Evolutionary conservation across 805 yeast genomes (phyloP).

Genomic region (Spathaspora girioi): DNA sequence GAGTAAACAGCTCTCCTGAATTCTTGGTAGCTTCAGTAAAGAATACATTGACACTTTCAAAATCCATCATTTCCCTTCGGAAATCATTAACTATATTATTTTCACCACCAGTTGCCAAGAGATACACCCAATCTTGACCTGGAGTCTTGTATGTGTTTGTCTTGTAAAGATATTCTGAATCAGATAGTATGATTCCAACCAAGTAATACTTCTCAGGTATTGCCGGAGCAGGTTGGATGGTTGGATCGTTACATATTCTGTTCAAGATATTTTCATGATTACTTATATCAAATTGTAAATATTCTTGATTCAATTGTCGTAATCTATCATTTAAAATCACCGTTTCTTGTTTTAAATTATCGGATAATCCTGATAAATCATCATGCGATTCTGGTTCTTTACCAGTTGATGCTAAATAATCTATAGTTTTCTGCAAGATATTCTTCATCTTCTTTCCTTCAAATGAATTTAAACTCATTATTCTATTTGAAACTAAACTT

Average conservation of each 20-base stretch:
- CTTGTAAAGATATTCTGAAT: slow-evolving; percentile 24
- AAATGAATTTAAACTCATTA: slow-evolving; percentile 32
- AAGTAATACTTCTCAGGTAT: slow-evolving; percentile 20
- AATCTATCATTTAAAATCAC: slow-evolving; percentile 16
- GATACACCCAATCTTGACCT: slow-evolving; percentile 19
- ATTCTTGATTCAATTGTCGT: slow-evolving; percentile 12
- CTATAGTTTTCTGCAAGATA: slow-evolving; percentile 20
- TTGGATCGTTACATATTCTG: slow-evolving; percentile 3
- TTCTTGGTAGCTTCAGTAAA: slow-evolving; percentile 12
- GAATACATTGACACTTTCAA: slow-evolving; percentile 15
- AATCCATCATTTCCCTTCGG: slow-evolving; percentile 16
- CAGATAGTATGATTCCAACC: slow-evolving; percentile 29
- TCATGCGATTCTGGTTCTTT: slow-evolving; percentile 11
- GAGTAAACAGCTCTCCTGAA: slow-evolving; percentile 10
- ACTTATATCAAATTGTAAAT: slow-evolving; percentile 15
- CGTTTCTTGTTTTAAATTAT: slow-evolving; percentile 15
- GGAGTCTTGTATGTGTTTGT: slow-evolving; percentile 7
- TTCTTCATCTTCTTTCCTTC: slow-evolving; percentile 35
- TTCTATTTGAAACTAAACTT: slow-evolving; percentile 17
- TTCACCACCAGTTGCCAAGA: slow-evolving; percentile 7
- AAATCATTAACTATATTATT: slow-evolving; percentile 13
- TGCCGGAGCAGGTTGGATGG: neutral
- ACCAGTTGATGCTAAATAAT: slow-evolving; percentile 12
- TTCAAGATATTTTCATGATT: slow-evolving; percentile 17
- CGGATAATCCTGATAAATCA: slow-evolving; percentile 15